These are phyloP conservation scores for Raphanus sativus DNA, from an alignment of 345 rosid species.

Conservation along the genomic window DNA sequence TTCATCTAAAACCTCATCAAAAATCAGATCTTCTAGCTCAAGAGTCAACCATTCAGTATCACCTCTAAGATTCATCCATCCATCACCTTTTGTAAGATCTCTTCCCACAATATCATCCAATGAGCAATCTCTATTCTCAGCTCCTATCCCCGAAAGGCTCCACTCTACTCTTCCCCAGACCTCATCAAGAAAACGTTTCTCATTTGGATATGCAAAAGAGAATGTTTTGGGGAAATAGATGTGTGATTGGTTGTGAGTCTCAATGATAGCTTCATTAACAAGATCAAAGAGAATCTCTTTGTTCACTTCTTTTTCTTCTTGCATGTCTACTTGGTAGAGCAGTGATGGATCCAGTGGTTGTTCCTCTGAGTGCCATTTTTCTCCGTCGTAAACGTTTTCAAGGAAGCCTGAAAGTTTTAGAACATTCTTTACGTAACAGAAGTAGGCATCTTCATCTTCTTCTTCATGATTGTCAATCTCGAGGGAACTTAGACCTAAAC, in stretches of 20 bases:
- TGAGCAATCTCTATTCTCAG: constrained; percentile 44
- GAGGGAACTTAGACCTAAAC: constrained; percentile 12
- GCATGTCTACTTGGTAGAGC: constrained; percentile 51
- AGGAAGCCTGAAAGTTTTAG: constrained; percentile 66
- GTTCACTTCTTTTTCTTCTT: constrained; percentile 27
- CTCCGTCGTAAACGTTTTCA: constrained; percentile 38
- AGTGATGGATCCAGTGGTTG: constrained; percentile 68
- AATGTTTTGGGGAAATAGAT: constrained; percentile 60
- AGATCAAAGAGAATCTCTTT: constrained; percentile 66
- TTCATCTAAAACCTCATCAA: neutral
- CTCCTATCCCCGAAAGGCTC: constrained; percentile 33
- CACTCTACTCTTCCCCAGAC: constrained; percentile 64
- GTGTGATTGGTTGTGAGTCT: constrained; percentile 44
- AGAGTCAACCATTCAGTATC: constrained; percentile 51
- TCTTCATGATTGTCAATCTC: constrained; percentile 3
- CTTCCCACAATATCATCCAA: constrained; percentile 58
- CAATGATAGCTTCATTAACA: constrained; percentile 57
- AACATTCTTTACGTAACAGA: constrained; percentile 54
- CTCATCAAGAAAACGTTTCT: constrained; percentile 51
- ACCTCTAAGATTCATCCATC: constrained; percentile 60
- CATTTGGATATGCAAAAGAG: constrained; percentile 45
- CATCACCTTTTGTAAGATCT: constrained; percentile 56
- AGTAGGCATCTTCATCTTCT: constrained; percentile 47
- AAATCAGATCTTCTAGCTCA: neutral
- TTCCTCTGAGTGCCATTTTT: constrained; percentile 59